Percentiles rank a stretch among this genome's conserved stretches.
Conservation (phyloP, 2,329 filamentous ascomycete genomes). For the Pseudogymnoascus sp. region DNA sequence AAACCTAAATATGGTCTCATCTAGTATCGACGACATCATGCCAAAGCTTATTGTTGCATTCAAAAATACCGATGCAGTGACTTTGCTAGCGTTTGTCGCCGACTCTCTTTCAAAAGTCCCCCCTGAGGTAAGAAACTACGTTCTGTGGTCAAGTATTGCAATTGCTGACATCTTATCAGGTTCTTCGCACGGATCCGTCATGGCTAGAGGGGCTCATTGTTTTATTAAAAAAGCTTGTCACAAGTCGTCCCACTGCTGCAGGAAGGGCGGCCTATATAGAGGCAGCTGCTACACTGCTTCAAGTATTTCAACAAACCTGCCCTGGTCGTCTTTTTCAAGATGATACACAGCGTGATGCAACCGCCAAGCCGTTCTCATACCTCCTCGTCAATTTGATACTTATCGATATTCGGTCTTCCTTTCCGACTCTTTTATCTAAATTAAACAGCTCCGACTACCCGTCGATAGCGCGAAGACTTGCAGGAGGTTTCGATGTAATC, state of each 20-base stretch:
- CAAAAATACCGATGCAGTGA: constrained; percentile 51
- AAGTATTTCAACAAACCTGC: constrained; percentile 41
- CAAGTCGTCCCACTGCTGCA: constrained; percentile 44
- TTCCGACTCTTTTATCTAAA: constrained; percentile 50
- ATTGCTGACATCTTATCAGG: constrained; percentile 27
- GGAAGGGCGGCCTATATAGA: constrained; percentile 52
- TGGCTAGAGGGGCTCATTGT: constrained; percentile 44
- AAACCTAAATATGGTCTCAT: constrained; percentile 28
- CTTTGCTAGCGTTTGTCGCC: constrained; percentile 49
- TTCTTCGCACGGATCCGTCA: constrained; percentile 39
- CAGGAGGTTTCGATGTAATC: constrained; percentile 54
- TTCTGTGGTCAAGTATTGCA: not conserved
- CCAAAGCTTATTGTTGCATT: constrained; percentile 44
- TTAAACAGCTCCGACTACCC: constrained; percentile 48
- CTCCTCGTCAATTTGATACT: constrained; percentile 57
- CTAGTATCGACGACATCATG: constrained; percentile 41
- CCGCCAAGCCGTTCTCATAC: constrained; percentile 50
- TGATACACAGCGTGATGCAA: constrained; percentile 17
- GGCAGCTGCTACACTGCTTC: constrained; percentile 48
- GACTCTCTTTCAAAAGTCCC: constrained; percentile 42
- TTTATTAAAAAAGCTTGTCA: constrained; percentile 46
- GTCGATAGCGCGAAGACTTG: constrained; percentile 43
- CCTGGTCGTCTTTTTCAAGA: constrained; percentile 46
- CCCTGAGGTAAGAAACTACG: constrained; percentile 34
- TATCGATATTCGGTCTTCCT: constrained; percentile 55